Percentiles rank a stretch among this genome's conserved stretches.
phyloP scores from a whole-genome alignment of 306 rosid genomes.

The Myrica gale region DNA sequence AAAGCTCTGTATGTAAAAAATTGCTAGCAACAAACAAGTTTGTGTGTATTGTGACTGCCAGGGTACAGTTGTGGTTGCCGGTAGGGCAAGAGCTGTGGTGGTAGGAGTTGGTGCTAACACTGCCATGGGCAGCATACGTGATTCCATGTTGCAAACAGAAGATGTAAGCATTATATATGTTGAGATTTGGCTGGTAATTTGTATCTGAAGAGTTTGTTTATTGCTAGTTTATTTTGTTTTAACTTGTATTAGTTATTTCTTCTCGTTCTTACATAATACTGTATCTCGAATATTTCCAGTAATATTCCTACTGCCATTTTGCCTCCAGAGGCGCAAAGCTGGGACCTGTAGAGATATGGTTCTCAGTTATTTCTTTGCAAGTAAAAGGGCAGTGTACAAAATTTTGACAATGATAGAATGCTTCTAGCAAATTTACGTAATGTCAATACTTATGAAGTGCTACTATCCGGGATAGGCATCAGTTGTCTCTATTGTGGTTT shows the following conservation, averaged over 20 bases:
- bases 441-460: background rate
- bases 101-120: slow-evolving; percentile 92
- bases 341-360: background rate
- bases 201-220: slow-evolving; percentile 20
- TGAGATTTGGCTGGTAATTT: slow-evolving; percentile 9
- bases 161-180: slow-evolving; percentile 61
- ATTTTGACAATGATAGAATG: background rate
- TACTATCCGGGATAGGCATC: slow-evolving; percentile 5
- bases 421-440: background rate
- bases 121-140: slow-evolving; percentile 96
- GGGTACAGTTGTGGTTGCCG: slow-evolving; percentile 98
- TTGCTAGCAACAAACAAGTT: slow-evolving; percentile 5
- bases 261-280: background rate
- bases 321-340: background rate
- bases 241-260: background rate
- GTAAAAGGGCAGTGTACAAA: background rate
- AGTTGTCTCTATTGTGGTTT: slow-evolving; percentile 14
- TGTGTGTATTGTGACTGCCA: slow-evolving; percentile 41
- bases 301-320: background rate
- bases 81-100: slow-evolving; percentile 93
- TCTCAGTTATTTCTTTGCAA: background rate
- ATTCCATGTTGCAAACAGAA: slow-evolving; percentile 86
- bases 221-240: slow-evolving; percentile 9
- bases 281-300: background rate
- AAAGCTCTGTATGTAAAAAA: background rate